phyloP scores from a whole-genome alignment of 1,139 yeast genomes.

The Yamadazyma atmosphaerica region DNA sequence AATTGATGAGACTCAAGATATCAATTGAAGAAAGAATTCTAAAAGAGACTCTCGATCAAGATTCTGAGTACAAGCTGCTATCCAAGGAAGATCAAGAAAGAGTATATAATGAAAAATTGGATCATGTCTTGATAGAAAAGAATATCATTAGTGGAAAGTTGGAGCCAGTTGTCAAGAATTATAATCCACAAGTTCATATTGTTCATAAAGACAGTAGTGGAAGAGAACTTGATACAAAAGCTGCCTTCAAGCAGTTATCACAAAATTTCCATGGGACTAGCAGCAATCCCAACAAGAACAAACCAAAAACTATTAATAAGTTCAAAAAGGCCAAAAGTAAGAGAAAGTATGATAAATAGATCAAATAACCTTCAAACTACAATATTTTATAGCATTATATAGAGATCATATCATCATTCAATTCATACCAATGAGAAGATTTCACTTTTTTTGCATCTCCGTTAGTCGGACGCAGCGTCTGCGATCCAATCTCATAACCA shows the following conservation, averaged over 20 bases:
- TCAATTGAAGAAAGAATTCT: constrained; percentile 41
- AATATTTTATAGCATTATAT: too few relatives aligned
- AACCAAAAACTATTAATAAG: constrained; percentile 2
- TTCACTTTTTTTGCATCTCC: background rate
- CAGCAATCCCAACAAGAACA: constrained; percentile 10
- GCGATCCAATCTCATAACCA: too few relatives aligned
- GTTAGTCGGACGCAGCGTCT: background rate
- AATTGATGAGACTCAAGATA: constrained; percentile 32
- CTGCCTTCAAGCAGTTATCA: constrained; percentile 82
- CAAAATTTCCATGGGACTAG: constrained; percentile 80
- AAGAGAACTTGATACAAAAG: constrained; percentile 60
- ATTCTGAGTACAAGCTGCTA: constrained; percentile 30
- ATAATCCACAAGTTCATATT: constrained; percentile 66
- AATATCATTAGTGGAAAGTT: constrained; percentile 18
- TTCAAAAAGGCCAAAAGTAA: constrained; percentile 1
- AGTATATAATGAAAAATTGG: constrained; percentile 29
- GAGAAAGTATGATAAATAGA: background rate
- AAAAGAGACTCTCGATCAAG: constrained; percentile 38
- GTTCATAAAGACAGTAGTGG: constrained; percentile 76
- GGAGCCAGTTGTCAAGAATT: constrained; percentile 20
- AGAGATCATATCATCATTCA: too few relatives aligned
- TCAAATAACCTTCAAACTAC: too few relatives aligned
- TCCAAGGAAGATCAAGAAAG: constrained; percentile 30
- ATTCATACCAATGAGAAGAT: background rate
- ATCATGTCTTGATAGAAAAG: constrained; percentile 28